Conservation (phyloP, 179 eudicot species). For the Sideroxylon spinosum region DNA sequence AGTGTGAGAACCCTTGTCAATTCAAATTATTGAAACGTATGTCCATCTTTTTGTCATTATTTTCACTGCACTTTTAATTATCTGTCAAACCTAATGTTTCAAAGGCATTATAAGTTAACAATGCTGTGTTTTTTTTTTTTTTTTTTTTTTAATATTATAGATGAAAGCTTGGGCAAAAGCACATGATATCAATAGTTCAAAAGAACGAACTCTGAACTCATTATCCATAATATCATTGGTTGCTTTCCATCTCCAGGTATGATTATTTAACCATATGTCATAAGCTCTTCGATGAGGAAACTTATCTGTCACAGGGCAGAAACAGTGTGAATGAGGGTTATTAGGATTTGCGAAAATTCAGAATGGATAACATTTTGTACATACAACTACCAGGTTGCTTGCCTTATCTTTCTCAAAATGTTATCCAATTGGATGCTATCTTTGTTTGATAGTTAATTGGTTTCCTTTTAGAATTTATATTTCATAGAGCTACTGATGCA, state of each 20-base stretch:
- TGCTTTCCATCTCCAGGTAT: slow-evolving; percentile 95
- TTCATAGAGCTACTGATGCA: no score
- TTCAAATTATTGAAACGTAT: no score
- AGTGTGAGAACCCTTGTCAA: no score
- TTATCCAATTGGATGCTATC: no score
- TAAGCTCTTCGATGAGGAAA: neutral
- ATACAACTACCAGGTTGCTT: no score
- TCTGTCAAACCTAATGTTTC: neutral
- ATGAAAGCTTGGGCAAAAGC: slow-evolving; percentile 93
- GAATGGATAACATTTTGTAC: no score
- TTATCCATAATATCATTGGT: slow-evolving; percentile 71
- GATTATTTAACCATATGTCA: neutral
- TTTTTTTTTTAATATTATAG: slow-evolving; percentile 41
- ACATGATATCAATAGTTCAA: slow-evolving; percentile 76
- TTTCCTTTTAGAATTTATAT: no score
- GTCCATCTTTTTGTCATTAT: neutral
- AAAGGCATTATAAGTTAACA: neutral
- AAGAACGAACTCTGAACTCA: slow-evolving; percentile 76
- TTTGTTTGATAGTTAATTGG: no score
- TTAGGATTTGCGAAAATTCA: no score
- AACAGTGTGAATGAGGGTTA: no score
- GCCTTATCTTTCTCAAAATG: no score
- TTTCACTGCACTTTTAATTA: neutral
- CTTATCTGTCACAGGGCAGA: no score
- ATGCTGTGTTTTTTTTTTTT: slow-evolving; percentile 14